Percentiles rank a stretch among this genome's conserved stretches.
Evolutionary conservation across 2,329 filamentous ascomycete genomes (phyloP).

Genomic region (Colletotrichum gloeosporioides): DNA sequence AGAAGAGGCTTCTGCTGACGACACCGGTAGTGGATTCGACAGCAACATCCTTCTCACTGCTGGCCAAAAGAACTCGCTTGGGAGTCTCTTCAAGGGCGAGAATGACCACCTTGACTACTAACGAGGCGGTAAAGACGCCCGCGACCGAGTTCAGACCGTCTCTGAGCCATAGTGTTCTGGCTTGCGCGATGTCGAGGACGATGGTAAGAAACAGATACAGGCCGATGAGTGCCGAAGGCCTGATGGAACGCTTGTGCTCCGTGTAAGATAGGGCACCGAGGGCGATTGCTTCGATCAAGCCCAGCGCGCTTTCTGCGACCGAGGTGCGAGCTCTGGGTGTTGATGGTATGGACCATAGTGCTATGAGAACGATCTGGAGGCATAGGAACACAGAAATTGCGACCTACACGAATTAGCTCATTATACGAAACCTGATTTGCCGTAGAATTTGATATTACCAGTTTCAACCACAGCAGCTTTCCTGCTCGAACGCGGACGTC

Average conservation of each 20-base stretch:
- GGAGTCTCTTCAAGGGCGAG: conserved; percentile 36
- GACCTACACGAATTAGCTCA: conserved; percentile 18
- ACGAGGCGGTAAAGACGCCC: conserved; percentile 28
- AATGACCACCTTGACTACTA: conserved; percentile 31
- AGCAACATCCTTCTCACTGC: conserved; percentile 24
- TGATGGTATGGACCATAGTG: conserved; percentile 29
- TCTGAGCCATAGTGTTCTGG: conserved; percentile 39
- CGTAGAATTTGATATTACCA: conserved; percentile 3
- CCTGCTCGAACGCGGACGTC: not conserved
- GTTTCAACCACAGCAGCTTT: conserved; percentile 26
- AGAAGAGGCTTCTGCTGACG: conserved; percentile 38
- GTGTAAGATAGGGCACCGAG: conserved; percentile 34
- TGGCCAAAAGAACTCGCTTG: conserved; percentile 28
- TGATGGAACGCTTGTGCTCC: conserved; percentile 38
- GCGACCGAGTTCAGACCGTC: conserved; percentile 27
- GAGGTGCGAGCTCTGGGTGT: conserved; percentile 29
- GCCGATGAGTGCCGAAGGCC: conserved; percentile 37
- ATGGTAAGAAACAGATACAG: conserved; percentile 35
- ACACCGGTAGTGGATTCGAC: conserved; percentile 37
- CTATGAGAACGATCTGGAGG: conserved; percentile 29
- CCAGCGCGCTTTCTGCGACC: conserved; percentile 31
- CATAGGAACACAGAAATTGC: conserved; percentile 7
- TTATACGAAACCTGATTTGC: accelerated
- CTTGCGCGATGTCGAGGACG: conserved; percentile 36
- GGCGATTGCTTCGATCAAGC: conserved; percentile 32